These are phyloP conservation scores for Mollisia scopiformis DNA, from an alignment of 2,329 filamentous ascomycete genomes.

Conservation along the genomic window DNA sequence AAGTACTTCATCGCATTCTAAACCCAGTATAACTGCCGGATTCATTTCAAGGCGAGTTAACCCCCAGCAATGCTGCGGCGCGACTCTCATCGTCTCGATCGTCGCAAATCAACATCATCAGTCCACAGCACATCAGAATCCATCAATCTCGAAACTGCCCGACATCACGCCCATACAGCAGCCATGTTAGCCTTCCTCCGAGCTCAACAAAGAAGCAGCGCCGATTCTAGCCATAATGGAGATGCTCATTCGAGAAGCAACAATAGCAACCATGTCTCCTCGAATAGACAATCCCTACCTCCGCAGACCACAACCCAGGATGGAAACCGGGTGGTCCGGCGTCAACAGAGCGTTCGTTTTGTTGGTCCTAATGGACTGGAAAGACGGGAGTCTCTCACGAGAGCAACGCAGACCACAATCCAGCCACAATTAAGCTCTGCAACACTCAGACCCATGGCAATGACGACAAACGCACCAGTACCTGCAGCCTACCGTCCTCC, in stretches of 20 bases:
- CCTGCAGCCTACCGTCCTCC: slow-evolving; percentile 35
- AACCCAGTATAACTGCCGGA: slow-evolving; percentile 31
- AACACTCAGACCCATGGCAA: slow-evolving; percentile 29
- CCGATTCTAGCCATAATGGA: slow-evolving; percentile 39
- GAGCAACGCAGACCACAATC: slow-evolving; percentile 22
- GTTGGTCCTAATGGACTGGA: slow-evolving; percentile 33
- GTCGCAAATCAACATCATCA: slow-evolving; percentile 58
- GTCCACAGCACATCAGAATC: slow-evolving; percentile 50
- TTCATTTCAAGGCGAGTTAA: slow-evolving; percentile 9
- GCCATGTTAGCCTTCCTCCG: slow-evolving; percentile 62
- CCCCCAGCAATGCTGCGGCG: slow-evolving; percentile 33
- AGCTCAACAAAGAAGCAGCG: slow-evolving; percentile 47
- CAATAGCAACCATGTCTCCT: slow-evolving; percentile 9
- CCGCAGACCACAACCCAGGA: slow-evolving; percentile 30
- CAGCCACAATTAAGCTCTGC: slow-evolving; percentile 22
- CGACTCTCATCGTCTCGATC: slow-evolving; percentile 49
- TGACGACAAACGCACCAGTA: slow-evolving; percentile 33
- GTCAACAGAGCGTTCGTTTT: slow-evolving; percentile 59
- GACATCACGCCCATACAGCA: slow-evolving; percentile 64
- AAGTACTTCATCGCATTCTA: slow-evolving; percentile 34
- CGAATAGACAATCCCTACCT: slow-evolving; percentile 11
- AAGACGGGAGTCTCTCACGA: slow-evolving; percentile 27
- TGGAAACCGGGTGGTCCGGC: slow-evolving; percentile 37
- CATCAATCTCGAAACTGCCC: slow-evolving; percentile 52
- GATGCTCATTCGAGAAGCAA: slow-evolving; percentile 20